These are phyloP conservation scores for Claviceps sp. DNA, from an alignment of 2,329 filamentous ascomycete species.

Conservation along the genomic window DNA sequence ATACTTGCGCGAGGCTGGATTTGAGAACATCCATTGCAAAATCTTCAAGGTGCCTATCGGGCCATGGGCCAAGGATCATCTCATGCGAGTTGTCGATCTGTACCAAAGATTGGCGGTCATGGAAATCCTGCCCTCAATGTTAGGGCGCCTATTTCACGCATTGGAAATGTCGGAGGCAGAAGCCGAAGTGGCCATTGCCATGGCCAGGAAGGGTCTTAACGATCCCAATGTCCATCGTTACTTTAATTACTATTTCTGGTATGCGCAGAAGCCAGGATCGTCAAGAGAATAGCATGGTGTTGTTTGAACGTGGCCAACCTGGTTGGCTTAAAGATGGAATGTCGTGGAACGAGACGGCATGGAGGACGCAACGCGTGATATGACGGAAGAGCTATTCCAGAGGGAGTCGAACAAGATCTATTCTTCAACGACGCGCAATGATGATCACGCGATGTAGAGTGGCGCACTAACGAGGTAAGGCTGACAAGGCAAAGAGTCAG, in stretches of 20 bases:
- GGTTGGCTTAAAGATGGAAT: too few species aligned
- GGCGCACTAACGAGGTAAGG: too few species aligned
- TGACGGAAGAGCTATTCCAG: too few species aligned
- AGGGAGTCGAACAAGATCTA: too few species aligned
- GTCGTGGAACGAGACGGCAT: too few species aligned
- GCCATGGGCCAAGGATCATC: slow-evolving; percentile 20
- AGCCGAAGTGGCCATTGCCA: slow-evolving; percentile 15
- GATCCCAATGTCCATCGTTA: slow-evolving; percentile 20
- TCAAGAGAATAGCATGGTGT: not conserved
- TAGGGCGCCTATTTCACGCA: slow-evolving; percentile 20
- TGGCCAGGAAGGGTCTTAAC: slow-evolving; percentile 12
- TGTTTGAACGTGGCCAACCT: not conserved
- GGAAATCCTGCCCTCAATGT: slow-evolving; percentile 22
- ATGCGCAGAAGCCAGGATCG: slow-evolving; percentile 19
- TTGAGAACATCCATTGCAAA: slow-evolving; percentile 16
- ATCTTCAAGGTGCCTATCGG: slow-evolving; percentile 25
- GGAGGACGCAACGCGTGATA: too few species aligned
- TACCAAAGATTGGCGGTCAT: slow-evolving; percentile 24
- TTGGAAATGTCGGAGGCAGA: slow-evolving; percentile 16
- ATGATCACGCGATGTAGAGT: too few species aligned
- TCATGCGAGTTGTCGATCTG: slow-evolving; percentile 22
- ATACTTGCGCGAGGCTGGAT: slow-evolving; percentile 8
- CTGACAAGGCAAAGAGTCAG: too few species aligned
- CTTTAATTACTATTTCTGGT: slow-evolving; percentile 23
- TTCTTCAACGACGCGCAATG: too few species aligned